Base-by-base conservation (phyloP, 768 basidiomycete genomes). In the Dacryopinax spathularia region DNA sequence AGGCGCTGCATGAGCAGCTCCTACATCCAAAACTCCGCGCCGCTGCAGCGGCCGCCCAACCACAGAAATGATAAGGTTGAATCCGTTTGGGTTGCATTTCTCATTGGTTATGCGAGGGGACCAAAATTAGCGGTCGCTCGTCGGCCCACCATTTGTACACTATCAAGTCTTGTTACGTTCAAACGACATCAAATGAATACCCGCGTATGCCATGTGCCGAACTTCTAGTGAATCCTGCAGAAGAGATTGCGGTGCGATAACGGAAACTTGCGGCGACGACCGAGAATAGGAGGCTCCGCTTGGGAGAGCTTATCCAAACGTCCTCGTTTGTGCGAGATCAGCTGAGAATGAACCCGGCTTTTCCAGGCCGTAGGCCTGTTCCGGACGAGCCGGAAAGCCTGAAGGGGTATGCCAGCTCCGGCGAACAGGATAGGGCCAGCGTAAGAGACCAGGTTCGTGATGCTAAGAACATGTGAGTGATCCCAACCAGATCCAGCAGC, bases 1-100 rank as follows among this genome's bases (percentile, higher is more conserved):
- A 91, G 76, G 92, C 93, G 62, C 80, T 98, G 37, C 89, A 96
- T 72, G 91, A 98, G 76, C 88, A 89, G 75, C 78, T 93, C 72
- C 76, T 95, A 43, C 89, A 91, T 72, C 86, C 87, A 25, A 73
- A 61, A 37, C 65, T 72, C 33, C 64, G 68, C 63, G 48, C 60
- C 10, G 60, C 60, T 18, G 60, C 60, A 27, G 20, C 60, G 48
- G 48, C 48, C 48, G 48, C 48, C 12, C 48, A 56, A 56, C 29
- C 48, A 22, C 25, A 56, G 56, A 65, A 56, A 56, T 56, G 48
- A 56, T 27, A 56, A 29, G 48, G 25, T 56, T 29, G 9, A 27
- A 2, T 3, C 25, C 10, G 12, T 3, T 10, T 56, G 5, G 13
- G 25, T 44, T 56, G n/a, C 48, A 31, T 56, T 56, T 56, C 48